These are phyloP conservation scores for Epichloe hybrida DNA, from an alignment of 2,329 filamentous ascomycete species.

Conservation along the genomic window DNA sequence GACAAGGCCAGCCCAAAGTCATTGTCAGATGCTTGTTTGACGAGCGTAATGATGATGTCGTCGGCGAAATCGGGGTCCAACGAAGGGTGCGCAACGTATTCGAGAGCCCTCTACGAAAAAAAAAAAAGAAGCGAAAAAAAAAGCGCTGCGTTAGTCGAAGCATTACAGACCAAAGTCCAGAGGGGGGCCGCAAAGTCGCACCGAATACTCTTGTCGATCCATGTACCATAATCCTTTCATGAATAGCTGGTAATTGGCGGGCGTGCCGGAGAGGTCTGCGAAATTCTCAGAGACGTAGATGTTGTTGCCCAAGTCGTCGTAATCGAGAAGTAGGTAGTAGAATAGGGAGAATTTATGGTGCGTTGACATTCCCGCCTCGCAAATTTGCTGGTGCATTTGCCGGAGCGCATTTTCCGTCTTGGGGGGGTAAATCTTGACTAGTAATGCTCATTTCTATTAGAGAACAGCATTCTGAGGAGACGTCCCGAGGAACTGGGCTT, in stretches of 20 bases:
- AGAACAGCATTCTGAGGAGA: background rate
- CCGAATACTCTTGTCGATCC: slow-evolving; percentile 56
- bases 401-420: slow-evolving; percentile 51
- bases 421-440: slow-evolving; percentile 58
- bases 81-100: slow-evolving; percentile 66
- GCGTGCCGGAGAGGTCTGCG: slow-evolving; percentile 49
- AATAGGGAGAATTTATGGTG: slow-evolving; percentile 74
- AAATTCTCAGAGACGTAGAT: slow-evolving; percentile 42
- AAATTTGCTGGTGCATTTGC: slow-evolving; percentile 57
- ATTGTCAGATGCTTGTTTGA: slow-evolving; percentile 42
- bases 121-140: no score
- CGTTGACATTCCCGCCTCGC: slow-evolving; percentile 46
- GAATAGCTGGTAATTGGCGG: slow-evolving; percentile 64
- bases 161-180: background rate
- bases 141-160: background rate
- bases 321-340: slow-evolving; percentile 73
- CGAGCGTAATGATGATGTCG: slow-evolving; percentile 60
- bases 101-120: slow-evolving; percentile 45
- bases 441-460: background rate
- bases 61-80: slow-evolving; percentile 71
- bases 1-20: slow-evolving; percentile 57
- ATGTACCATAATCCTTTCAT: slow-evolving; percentile 74
- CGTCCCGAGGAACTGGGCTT: slow-evolving; percentile 1
- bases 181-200: slow-evolving; percentile 16
- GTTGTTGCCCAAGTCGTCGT: slow-evolving; percentile 40